Evolutionary conservation across 2,329 filamentous ascomycete genomes (phyloP), one percentile per base, ranked within the genome.

Genomic region (Aureobasidium sp.): DNA sequence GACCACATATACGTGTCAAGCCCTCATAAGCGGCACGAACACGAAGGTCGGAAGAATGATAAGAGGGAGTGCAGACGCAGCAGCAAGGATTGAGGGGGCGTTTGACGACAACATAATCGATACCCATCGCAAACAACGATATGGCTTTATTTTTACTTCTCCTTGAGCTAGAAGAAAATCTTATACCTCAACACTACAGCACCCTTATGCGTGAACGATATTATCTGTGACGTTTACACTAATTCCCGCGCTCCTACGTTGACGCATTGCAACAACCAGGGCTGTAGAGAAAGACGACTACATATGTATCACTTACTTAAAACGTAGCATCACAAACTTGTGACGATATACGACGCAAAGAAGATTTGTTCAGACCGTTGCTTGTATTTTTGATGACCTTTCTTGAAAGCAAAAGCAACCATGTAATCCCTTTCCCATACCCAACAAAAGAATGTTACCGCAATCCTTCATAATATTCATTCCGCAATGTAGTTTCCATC

Each of bases 81-180:
- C 39, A 34, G 41, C 29, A 39, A 57, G 53, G 39, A 45, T 21
- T n/a, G 42, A 44, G 37, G 34, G 41, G 53, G 53, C 53, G 53
- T 57, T 57, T 48, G 29, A 58, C 42, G 42, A 58, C 53, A 57
- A 44, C n/a, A 52, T 42, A 58, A 47, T 58, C 54, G 54, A 58
- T 58, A 58, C 54, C 54, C 54, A 21, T 11, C 41, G 41, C 41
- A 57, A 58, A 47, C 15, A 48, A 48, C 32, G 32, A 58, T 37
- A 48, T 58, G 42, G 54, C 54, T 58, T 48, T 48, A 48, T 36
- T 57, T 32, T 27, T 58, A 47, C 30, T 37, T 47, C 13, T 47
- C 39, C 36, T 21, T 8, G 37, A 58, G 53, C 39, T 44, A 27
- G 30, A 36, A 39, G 32, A 54, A 29, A 8, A 21, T 54, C 37